Percentiles rank a stretch among this genome's conserved stretches.
These are phyloP conservation scores for Mikania micrantha DNA, from an alignment of 129 eudicot species.

Conservation along the genomic window DNA sequence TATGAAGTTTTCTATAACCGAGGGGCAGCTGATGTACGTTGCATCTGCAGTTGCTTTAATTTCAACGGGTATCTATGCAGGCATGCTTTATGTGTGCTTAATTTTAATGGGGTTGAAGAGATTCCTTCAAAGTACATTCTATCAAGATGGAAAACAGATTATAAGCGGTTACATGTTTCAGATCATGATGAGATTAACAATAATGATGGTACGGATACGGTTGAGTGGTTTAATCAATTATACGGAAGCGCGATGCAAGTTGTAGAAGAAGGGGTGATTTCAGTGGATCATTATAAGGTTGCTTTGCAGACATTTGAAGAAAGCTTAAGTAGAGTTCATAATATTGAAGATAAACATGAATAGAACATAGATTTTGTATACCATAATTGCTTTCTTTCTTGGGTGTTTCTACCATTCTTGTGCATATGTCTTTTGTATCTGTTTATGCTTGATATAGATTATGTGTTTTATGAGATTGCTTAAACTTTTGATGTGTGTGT, in stretches of 20 bases:
- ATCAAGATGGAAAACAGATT: slow-evolving; percentile 70
- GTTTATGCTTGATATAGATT: slow-evolving; percentile 8
- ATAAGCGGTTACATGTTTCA: slow-evolving; percentile 40
- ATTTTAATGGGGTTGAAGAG: slow-evolving; percentile 80
- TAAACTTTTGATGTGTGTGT: background rate
- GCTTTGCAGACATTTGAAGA: slow-evolving; percentile 69
- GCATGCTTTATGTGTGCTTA: slow-evolving; percentile 77
- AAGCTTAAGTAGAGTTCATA: slow-evolving; percentile 67
- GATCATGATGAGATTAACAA: slow-evolving; percentile 27
- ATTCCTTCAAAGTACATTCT: slow-evolving; percentile 65
- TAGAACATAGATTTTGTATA: slow-evolving; percentile 12
- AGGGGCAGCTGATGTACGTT: slow-evolving; percentile 70
- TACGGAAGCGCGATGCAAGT: slow-evolving; percentile 76
- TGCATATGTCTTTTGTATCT: slow-evolving; percentile 8
- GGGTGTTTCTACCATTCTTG: slow-evolving; percentile 1
- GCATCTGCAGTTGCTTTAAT: slow-evolving; percentile 88
- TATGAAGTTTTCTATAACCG: slow-evolving; percentile 72
- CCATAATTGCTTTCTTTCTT: background rate
- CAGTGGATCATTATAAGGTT: slow-evolving; percentile 67
- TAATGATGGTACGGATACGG: slow-evolving; percentile 27
- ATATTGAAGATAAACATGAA: slow-evolving; percentile 46
- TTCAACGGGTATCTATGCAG: slow-evolving; percentile 76
- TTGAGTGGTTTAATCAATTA: slow-evolving; percentile 51
- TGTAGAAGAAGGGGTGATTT: slow-evolving; percentile 82
- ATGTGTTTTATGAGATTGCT: background rate